Evolutionary conservation across 805 yeast genomes (phyloP).

Genomic region (Ogataea paraovalis): DNA sequence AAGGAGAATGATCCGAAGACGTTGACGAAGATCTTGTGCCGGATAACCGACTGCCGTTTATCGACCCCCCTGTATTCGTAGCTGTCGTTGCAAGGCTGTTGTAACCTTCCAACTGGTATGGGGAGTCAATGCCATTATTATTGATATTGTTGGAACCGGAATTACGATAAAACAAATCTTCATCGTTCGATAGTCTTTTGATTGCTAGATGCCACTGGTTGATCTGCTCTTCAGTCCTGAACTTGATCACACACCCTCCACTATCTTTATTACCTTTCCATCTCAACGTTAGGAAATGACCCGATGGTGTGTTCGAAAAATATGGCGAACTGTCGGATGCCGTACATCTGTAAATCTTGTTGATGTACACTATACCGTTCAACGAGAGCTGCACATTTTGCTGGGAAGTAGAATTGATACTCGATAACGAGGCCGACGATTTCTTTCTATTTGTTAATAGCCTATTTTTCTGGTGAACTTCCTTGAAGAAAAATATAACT

Average conservation of each 20-base stretch:
- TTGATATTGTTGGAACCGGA: conserved; percentile 3
- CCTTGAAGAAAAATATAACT: conserved; percentile 61
- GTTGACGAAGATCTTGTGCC: conserved; percentile 23
- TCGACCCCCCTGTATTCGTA: conserved; percentile 8
- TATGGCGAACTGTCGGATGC: conserved; percentile 29
- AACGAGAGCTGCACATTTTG: conserved; percentile 20
- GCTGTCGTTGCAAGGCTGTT: conserved; percentile 1
- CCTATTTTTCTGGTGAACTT: conserved; percentile 46
- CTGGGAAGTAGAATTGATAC: conserved; percentile 6
- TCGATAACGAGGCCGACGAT: conserved; percentile 37
- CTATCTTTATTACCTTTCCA: conserved; percentile 88
- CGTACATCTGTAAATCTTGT: conserved; percentile 23
- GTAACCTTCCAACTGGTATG: not conserved
- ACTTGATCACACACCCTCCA: conserved; percentile 78
- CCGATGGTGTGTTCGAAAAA: conserved; percentile 31
- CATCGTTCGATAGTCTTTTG: conserved; percentile 38
- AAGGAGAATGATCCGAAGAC: conserved; percentile 19
- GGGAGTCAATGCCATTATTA: not conserved
- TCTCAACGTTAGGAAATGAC: conserved; percentile 59
- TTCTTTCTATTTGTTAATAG: conserved; percentile 47
- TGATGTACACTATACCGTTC: conserved; percentile 31
- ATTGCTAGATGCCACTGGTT: conserved; percentile 77
- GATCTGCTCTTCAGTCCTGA: conserved; percentile 78
- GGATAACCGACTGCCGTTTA: conserved; percentile 9
- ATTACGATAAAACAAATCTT: too few species aligned